Conservation (phyloP, 2,329 filamentous ascomycete genomes). For the Phaeomoniella chlamydospora region DNA sequence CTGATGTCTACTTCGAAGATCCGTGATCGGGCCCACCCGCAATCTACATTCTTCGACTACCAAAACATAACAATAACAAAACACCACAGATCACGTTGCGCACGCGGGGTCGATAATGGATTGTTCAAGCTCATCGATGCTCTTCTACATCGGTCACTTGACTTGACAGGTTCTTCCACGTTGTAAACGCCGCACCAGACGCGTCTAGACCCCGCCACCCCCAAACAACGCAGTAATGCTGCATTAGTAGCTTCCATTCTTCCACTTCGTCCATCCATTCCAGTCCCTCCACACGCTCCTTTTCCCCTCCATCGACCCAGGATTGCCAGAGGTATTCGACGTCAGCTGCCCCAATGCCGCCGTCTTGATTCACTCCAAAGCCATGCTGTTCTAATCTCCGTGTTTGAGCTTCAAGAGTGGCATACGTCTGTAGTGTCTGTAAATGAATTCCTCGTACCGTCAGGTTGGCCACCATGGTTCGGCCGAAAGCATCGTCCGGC, state of each 20-base stretch:
- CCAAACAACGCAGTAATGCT: constrained; percentile 85
- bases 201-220: constrained; percentile 50
- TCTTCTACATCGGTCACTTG: too few relatives aligned
- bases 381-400: constrained; percentile 51
- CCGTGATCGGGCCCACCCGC: too few relatives aligned
- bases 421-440: constrained; percentile 65
- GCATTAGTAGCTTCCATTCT: constrained; percentile 76
- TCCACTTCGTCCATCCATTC: constrained; percentile 93
- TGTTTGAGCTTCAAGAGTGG: constrained; percentile 53
- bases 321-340: constrained; percentile 58
- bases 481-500: constrained; percentile 73
- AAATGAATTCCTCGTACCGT: constrained; percentile 68
- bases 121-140: too few relatives aligned
- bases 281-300: constrained; percentile 60
- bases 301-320: constrained; percentile 60
- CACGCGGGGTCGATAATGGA: too few relatives aligned
- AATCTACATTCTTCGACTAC: too few relatives aligned
- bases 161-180: neutral
- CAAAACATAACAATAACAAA: too few relatives aligned
- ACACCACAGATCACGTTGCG: too few relatives aligned
- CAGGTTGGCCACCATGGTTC: constrained; percentile 84
- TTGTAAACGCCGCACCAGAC: neutral
- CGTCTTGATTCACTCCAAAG: constrained; percentile 33
- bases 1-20: too few relatives aligned
- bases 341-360: constrained; percentile 41